Conservation (phyloP, 2,329 filamentous ascomycete genomes). For the Fusarium sp. region DNA sequence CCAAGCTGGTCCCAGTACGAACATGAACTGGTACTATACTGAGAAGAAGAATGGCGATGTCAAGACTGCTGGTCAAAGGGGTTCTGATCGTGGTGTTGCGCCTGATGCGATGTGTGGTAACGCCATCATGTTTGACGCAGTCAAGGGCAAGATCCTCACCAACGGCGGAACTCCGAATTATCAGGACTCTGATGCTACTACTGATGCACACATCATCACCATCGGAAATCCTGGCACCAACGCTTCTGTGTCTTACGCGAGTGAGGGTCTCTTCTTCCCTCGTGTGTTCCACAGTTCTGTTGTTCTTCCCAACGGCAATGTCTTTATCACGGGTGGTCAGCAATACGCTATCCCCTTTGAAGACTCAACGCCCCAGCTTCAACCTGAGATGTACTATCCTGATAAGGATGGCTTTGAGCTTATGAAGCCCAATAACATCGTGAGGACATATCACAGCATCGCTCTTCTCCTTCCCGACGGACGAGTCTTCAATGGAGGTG, state of each 20-base stretch:
- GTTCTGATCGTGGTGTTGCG: constrained; percentile 51
- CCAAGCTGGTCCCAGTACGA: constrained; percentile 64
- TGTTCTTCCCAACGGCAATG: constrained; percentile 62
- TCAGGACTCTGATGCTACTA: constrained; percentile 56
- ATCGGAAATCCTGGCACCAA: constrained; percentile 48
- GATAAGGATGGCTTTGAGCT: constrained; percentile 1
- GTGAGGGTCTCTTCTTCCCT: constrained; percentile 26
- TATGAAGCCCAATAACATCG: constrained; percentile 33
- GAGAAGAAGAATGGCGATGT: constrained; percentile 37
- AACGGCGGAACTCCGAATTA: constrained; percentile 63
- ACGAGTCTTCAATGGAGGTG: constrained; percentile 34
- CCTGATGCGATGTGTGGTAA: constrained; percentile 67
- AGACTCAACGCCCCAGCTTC: constrained; percentile 28
- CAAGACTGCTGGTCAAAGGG: constrained; percentile 42
- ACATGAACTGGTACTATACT: constrained; percentile 68
- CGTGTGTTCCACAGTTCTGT: constrained; percentile 61
- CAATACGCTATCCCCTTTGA: constrained; percentile 27
- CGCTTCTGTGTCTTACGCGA: constrained; percentile 9
- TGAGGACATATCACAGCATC: constrained; percentile 30
- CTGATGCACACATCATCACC: constrained; percentile 63
- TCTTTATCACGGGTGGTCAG: constrained; percentile 61
- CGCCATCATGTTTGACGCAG: constrained; percentile 69
- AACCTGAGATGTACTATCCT: constrained; percentile 28
- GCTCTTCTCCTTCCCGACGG: constrained; percentile 29
- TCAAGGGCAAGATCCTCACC: constrained; percentile 67